Base-by-base conservation (phyloP, 2,329 filamentous ascomycete species). In the Microdochium bolleyi region DNA sequence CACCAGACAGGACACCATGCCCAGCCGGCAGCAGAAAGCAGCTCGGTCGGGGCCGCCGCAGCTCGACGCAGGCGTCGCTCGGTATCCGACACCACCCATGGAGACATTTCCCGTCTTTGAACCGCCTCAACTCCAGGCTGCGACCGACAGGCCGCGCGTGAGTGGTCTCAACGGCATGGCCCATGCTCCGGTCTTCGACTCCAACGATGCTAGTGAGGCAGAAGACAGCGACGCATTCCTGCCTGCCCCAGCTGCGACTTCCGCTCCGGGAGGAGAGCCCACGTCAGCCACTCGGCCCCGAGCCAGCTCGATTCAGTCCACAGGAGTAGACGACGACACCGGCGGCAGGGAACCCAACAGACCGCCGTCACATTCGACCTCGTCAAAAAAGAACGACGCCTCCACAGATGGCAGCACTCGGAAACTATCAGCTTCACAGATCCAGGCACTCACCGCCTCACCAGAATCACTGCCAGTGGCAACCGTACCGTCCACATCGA, bases 391-490 rank as follows among this genome's bases (percentile, higher is more conserved):
- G 50, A 58, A 48, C 41, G 65, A 61, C 49, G 62, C 60, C 25
- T 50, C 56, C 30, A 71, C 67, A 56, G 64, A 69, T 44, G 76
- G 74, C 55, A 73, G 69, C 49, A 67, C 82, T 49, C 73, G 78
- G 52, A 75, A 79, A 37, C 70, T 85, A 24, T 82, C 81, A 0
- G 78, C 78, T 8, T 76, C 73, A 37, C 78, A 83, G 60, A 82
- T 85, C 62, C 76, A 81, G 51, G 76, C 80, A 54, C 66, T 85
- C 54, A 76, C 78, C 14, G 75, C 73, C 25, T 73, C 77, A 1
- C 79, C 80, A 5, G 78, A 82, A 25, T 84, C 81, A 1, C 67
- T 85, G 2, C 82, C 82, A 13, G 65, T 84, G 1, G 76, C 77
- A 1, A 64, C 75, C 14, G 65, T 75, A 2, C 62, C 65, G 24